A percentile compares a stretch with the other conserved stretches of the same genome.
phyloP scores from a whole-genome alignment of 768 basidiomycete genomes.

The Suillus variegatus region DNA sequence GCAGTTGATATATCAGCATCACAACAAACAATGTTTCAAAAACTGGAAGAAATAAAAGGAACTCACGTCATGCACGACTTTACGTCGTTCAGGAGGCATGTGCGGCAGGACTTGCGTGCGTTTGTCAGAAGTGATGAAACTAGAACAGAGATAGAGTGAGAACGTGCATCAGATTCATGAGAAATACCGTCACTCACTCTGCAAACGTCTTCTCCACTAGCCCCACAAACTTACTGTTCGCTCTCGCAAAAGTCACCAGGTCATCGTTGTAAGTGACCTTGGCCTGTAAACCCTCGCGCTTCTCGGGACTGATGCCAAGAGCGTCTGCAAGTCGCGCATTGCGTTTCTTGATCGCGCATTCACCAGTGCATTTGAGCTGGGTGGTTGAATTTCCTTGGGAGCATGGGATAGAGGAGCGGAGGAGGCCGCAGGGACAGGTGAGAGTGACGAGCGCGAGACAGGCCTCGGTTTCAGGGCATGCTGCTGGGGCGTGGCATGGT shows the following conservation, averaged over 20 bases:
- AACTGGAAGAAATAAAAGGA: neutral
- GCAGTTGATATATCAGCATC: neutral
- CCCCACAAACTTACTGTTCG: slow-evolving; percentile 64
- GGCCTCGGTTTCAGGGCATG: slow-evolving; percentile 78
- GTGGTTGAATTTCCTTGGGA: slow-evolving; percentile 50
- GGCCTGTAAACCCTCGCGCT: slow-evolving; percentile 32
- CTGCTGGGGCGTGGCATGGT: slow-evolving; percentile 86
- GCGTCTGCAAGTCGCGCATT: slow-evolving; percentile 91
- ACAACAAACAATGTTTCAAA: neutral
- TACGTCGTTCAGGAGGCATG: slow-evolving; percentile 77
- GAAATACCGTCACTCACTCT: slow-evolving; percentile 54
- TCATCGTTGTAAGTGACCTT: slow-evolving; percentile 62
- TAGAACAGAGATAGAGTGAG: slow-evolving; percentile 24
- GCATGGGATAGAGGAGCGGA: slow-evolving; percentile 74
- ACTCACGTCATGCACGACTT: slow-evolving; percentile 80
- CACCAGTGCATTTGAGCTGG: slow-evolving; percentile 71
- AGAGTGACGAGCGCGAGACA: slow-evolving; percentile 70
- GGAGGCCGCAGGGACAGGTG: slow-evolving; percentile 81
- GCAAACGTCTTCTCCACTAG: slow-evolving; percentile 81
- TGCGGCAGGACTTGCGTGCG: slow-evolving; percentile 73
- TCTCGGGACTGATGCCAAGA: slow-evolving; percentile 73
- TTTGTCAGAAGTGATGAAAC: slow-evolving; percentile 71
- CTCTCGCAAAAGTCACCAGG: slow-evolving; percentile 57
- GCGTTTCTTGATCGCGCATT: slow-evolving; percentile 83
- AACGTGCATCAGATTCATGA: slow-evolving; percentile 20